A percentile compares a stretch with the other conserved stretches of the same genome.
These are phyloP conservation scores for Monascus ruber DNA, from an alignment of 2,329 filamentous ascomycete species.

Conservation along the genomic window DNA sequence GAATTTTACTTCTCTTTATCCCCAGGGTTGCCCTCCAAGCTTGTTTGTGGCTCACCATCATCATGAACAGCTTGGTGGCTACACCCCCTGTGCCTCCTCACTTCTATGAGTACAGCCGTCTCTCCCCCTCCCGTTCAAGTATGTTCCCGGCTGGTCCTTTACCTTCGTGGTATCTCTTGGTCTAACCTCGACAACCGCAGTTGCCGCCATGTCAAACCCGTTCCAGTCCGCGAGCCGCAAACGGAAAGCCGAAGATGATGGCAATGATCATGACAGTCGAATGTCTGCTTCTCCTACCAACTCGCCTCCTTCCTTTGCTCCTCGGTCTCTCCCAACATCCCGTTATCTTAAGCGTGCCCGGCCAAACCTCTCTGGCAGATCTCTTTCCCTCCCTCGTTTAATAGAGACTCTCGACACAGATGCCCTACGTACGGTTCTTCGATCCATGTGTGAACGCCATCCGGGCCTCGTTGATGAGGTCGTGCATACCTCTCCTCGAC, in stretches of 20 bases:
- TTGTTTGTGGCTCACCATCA: slow-evolving; percentile 20
- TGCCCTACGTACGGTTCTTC: slow-evolving; percentile 75
- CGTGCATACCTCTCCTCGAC: slow-evolving; percentile 71
- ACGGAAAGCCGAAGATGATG: slow-evolving; percentile 74
- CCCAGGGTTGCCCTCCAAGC: slow-evolving; percentile 9
- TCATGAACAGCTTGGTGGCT: slow-evolving; percentile 52
- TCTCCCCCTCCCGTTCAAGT: slow-evolving; percentile 51
- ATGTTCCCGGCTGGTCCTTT: slow-evolving; percentile 41
- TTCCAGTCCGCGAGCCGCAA: slow-evolving; percentile 47
- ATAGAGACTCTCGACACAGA: slow-evolving; percentile 84
- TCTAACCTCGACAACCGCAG: neutral
- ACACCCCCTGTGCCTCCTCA: slow-evolving; percentile 51
- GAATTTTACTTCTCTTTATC: slow-evolving; percentile 1
- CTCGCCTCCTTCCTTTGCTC: slow-evolving; percentile 67
- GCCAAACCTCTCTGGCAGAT: slow-evolving; percentile 57
- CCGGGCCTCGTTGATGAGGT: slow-evolving; percentile 79
- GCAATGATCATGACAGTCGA: slow-evolving; percentile 56
- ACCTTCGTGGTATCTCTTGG: slow-evolving; percentile 2
- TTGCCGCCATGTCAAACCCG: slow-evolving; percentile 20
- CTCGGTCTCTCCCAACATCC: slow-evolving; percentile 55
- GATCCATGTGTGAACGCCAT: slow-evolving; percentile 81
- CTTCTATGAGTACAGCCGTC: slow-evolving; percentile 49
- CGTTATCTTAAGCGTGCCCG: slow-evolving; percentile 57
- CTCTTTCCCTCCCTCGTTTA: slow-evolving; percentile 60
- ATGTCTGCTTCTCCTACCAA: slow-evolving; percentile 82